Evolutionary conservation across 1,284 basidiomycete species (phyloP).

Genomic region (Exobasidium cylindrosporum): DNA sequence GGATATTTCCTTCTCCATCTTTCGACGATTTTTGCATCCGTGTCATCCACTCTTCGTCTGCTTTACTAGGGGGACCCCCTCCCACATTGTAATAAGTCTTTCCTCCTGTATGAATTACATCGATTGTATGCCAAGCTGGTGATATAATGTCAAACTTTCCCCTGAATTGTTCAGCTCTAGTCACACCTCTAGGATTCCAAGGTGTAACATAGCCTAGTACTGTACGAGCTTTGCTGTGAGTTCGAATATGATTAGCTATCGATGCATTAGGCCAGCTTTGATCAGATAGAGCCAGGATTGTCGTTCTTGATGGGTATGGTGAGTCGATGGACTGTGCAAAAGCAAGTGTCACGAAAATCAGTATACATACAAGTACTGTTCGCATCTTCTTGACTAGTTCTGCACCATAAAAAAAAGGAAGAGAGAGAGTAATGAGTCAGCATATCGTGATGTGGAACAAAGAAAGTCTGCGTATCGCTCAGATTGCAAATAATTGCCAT

Average conservation of each 20-base stretch:
- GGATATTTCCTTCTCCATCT: neutral
- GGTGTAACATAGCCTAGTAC: conserved; percentile 39
- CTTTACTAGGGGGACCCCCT: conserved; percentile 21
- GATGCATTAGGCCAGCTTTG: neutral
- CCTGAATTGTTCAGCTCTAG: conserved; percentile 16
- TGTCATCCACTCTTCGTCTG: conserved; percentile 22
- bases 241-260: conserved; percentile 7
- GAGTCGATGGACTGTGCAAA: conserved; percentile 3
- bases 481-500: neutral
- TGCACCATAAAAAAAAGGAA: neutral
- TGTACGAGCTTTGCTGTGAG: conserved; percentile 8
- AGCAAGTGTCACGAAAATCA: neutral
- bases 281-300: conserved; percentile 5
- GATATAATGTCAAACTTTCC: conserved; percentile 31
- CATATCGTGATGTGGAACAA: no score
- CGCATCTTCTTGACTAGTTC: no score
- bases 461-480: neutral
- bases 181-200: conserved; percentile 27
- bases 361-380: neutral
- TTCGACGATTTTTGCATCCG: conserved; percentile 6
- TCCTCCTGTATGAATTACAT: neutral
- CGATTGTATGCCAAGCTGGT: conserved; percentile 40
- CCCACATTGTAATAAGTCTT: conserved; percentile 23
- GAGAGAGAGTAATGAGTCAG: neutral
- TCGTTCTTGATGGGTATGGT: conserved; percentile 11